Evolutionary conservation across 768 basidiomycete genomes (phyloP).

Genomic region (Pholiota conissans): DNA sequence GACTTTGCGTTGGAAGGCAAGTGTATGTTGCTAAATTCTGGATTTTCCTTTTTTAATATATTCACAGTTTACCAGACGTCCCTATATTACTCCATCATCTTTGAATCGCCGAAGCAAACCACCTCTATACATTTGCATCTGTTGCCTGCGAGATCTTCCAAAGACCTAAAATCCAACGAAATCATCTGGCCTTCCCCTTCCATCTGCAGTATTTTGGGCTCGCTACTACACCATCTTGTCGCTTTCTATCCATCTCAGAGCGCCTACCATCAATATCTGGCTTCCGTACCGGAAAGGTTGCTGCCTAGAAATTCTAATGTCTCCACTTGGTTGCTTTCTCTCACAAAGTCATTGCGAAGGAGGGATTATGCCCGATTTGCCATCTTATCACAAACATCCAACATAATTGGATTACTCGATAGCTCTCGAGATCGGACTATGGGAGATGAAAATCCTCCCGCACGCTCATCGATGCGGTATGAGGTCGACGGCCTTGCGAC

Average conservation of each 20-base stretch:
- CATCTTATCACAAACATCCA: conserved; percentile 34
- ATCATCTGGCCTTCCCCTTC: conserved; percentile 16
- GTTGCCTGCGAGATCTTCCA: conserved; percentile 42
- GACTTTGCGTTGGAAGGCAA: conserved; percentile 68
- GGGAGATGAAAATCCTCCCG: neutral
- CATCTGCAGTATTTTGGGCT: conserved; percentile 39
- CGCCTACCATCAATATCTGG: conserved; percentile 47
- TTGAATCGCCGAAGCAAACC: conserved; percentile 61
- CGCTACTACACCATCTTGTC: conserved; percentile 59
- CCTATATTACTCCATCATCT: conserved; percentile 61
- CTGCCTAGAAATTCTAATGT: conserved; percentile 36
- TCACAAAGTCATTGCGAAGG: conserved; percentile 53
- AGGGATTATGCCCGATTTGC: conserved; percentile 58
- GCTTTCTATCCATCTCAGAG: conserved; percentile 65
- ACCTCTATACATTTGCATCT: conserved; percentile 62
- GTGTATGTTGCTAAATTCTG: conserved; percentile 5
- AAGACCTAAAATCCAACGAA: conserved; percentile 13
- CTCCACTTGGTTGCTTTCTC: conserved; percentile 48
- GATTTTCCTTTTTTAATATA: neutral
- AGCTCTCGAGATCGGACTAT: neutral
- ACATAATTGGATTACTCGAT: conserved; percentile 22
- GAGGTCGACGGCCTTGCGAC: conserved; percentile 20
- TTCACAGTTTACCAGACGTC: conserved; percentile 82
- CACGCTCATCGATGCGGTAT: neutral
- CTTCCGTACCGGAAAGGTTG: conserved; percentile 38